Evolutionary conservation across 306 rosid genomes (phyloP).

Genomic region (Medicago ruthenica): DNA sequence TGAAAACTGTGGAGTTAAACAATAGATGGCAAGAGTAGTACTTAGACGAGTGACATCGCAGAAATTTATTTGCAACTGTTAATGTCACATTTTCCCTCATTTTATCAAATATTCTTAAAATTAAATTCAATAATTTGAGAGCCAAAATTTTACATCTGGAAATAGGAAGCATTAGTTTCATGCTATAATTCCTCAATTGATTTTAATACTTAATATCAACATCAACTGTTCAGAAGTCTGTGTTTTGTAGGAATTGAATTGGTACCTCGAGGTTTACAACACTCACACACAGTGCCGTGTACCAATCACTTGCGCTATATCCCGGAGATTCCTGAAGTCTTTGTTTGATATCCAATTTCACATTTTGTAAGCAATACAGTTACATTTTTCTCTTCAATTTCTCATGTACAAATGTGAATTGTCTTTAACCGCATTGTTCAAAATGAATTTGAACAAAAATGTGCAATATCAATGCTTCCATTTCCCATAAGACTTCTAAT

Average conservation of each 20-base stretch:
- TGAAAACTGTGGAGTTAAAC: neutral
- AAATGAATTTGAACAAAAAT: slow-evolving; percentile 44
- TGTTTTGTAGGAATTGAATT: slow-evolving; percentile 8
- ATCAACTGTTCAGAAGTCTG: slow-evolving; percentile 41
- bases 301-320: neutral
- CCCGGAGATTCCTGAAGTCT: neutral
- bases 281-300: neutral
- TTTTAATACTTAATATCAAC: slow-evolving; percentile 45
- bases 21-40: neutral
- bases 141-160: slow-evolving; percentile 38
- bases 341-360: slow-evolving; percentile 43
- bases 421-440: slow-evolving; percentile 44
- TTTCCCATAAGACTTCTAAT: slow-evolving; percentile 46
- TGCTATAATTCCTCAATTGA: slow-evolving; percentile 43
- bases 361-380: slow-evolving; percentile 40
- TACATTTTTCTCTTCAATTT: slow-evolving; percentile 7
- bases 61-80: neutral
- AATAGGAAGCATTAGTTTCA: slow-evolving; percentile 40
- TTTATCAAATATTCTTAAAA: slow-evolving; percentile 31
- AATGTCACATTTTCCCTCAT: slow-evolving; percentile 15
- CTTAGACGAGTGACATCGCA: neutral
- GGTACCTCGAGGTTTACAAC: neutral
- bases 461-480: slow-evolving; percentile 10
- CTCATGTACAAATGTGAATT: slow-evolving; percentile 43
- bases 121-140: slow-evolving; percentile 36